These are phyloP conservation scores for Leucaena leucocephala DNA, from an alignment of 306 rosid genomes.

Conservation along the genomic window DNA sequence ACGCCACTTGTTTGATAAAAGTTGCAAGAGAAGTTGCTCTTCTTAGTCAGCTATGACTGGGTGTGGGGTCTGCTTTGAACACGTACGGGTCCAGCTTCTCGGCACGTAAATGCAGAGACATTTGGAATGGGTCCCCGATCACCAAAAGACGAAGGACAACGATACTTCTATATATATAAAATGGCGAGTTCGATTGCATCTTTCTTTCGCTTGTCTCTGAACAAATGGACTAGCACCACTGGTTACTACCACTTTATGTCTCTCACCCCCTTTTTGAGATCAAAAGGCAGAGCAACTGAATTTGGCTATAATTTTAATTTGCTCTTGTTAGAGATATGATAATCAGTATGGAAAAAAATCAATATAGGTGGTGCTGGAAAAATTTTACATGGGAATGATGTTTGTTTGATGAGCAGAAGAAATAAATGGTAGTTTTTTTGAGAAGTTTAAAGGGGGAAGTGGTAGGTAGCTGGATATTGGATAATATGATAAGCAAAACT, in stretches of 20 bases:
- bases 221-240: neutral
- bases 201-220: conserved; percentile 1
- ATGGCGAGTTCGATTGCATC: conserved; percentile 1
- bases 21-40: conserved; percentile 28
- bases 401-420: neutral
- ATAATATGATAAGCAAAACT: neutral
- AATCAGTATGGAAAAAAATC: neutral
- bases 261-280: conserved; percentile 10
- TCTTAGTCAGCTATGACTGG: conserved; percentile 39
- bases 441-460: neutral
- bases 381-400: neutral
- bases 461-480: neutral
- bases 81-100: conserved; percentile 10
- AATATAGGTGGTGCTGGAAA: neutral
- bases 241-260: neutral
- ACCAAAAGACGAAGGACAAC: neutral
- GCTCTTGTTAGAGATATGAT: neutral
- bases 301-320: neutral
- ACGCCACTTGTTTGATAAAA: conserved; percentile 19
- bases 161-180: neutral
- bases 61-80: conserved; percentile 33
- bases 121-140: conserved; percentile 30
- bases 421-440: neutral
- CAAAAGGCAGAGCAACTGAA: neutral
- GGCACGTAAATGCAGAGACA: conserved; percentile 17